phyloP scores from a whole-genome alignment of 768 basidiomycete species.

The Postia placenta region DNA sequence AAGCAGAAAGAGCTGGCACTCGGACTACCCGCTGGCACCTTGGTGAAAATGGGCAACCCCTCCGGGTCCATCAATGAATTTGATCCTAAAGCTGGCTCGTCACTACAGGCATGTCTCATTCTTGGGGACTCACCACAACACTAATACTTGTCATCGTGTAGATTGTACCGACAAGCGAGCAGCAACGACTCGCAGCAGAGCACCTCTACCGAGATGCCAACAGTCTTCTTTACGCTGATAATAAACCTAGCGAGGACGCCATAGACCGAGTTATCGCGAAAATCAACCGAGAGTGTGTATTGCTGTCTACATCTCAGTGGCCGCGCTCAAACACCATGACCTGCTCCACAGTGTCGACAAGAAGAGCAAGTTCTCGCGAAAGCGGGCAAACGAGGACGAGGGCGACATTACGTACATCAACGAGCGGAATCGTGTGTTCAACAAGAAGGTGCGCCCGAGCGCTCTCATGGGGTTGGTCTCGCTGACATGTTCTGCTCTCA shows the following conservation, averaged over 20 bases:
- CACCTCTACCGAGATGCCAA: constrained; percentile 92
- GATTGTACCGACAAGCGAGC: constrained; percentile 48
- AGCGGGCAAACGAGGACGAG: constrained; percentile 85
- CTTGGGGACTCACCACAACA: neutral
- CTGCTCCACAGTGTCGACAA: constrained; percentile 65
- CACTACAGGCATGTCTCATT: constrained; percentile 27
- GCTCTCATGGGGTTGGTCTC: neutral
- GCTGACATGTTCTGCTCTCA: neutral
- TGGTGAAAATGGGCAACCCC: constrained; percentile 35
- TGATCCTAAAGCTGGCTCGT: constrained; percentile 41
- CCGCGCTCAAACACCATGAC: neutral
- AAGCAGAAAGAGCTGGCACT: constrained; percentile 83
- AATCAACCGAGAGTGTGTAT: constrained; percentile 88
- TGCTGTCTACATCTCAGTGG: no score
- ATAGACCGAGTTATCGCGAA: constrained; percentile 89
- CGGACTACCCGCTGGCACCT: constrained; percentile 65
- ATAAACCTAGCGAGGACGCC: constrained; percentile 91
- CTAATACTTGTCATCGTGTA: no score
- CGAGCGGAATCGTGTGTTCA: constrained; percentile 95
- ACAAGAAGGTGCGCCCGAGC: constrained; percentile 70
- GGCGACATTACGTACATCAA: constrained; percentile 99
- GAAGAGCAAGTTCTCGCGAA: constrained; percentile 85
- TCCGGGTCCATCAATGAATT: constrained; percentile 42
- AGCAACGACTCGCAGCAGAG: constrained; percentile 69
- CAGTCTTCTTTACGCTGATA: constrained; percentile 88